Evolutionary conservation across 352 stramenopile species (phyloP).

Genomic region (Globisporangium parvum): DNA sequence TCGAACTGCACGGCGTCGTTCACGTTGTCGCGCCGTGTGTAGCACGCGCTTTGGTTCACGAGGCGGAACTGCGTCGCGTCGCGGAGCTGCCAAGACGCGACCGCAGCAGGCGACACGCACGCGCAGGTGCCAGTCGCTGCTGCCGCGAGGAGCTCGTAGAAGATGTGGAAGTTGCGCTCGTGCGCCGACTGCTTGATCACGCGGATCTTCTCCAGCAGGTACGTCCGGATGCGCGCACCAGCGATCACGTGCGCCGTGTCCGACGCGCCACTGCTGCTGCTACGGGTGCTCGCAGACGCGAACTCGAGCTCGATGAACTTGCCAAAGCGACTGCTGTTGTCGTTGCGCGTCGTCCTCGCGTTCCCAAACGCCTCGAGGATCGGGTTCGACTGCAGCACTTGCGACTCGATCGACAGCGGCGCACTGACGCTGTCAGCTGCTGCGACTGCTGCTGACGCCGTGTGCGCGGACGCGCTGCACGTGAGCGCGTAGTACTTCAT

Average conservation of each 20-base stretch:
- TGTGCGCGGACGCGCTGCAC: slow-evolving; percentile 31
- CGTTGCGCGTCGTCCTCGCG: slow-evolving; percentile 80
- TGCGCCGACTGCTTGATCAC: slow-evolving; percentile 70
- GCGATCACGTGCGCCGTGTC: slow-evolving; percentile 27
- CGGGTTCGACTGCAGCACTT: slow-evolving; percentile 89
- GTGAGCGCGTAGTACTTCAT: slow-evolving; percentile 86
- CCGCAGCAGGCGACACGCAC: background rate
- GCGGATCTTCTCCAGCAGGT: slow-evolving; percentile 93
- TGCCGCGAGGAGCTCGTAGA: slow-evolving; percentile 76
- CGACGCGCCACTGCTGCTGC: background rate
- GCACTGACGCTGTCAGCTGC: background rate
- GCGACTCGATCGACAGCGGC: slow-evolving; percentile 54
- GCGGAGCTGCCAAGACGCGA: slow-evolving; percentile 31
- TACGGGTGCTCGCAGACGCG: slow-evolving; percentile 10
- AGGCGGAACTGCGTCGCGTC: slow-evolving; percentile 42
- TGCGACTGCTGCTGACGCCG: slow-evolving; percentile 1
- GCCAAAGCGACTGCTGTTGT: slow-evolving; percentile 88
- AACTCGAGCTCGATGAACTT: slow-evolving; percentile 90
- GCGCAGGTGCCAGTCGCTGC: slow-evolving; percentile 3
- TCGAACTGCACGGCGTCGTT: slow-evolving; percentile 64
- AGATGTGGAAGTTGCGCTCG: slow-evolving; percentile 87
- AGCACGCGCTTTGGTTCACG: slow-evolving; percentile 69
- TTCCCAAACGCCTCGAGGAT: slow-evolving; percentile 91
- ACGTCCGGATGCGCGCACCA: slow-evolving; percentile 85
- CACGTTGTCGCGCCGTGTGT: slow-evolving; percentile 56